Conservation (phyloP, 139 green algal genomes). For the Coccomyxa sp. region DNA sequence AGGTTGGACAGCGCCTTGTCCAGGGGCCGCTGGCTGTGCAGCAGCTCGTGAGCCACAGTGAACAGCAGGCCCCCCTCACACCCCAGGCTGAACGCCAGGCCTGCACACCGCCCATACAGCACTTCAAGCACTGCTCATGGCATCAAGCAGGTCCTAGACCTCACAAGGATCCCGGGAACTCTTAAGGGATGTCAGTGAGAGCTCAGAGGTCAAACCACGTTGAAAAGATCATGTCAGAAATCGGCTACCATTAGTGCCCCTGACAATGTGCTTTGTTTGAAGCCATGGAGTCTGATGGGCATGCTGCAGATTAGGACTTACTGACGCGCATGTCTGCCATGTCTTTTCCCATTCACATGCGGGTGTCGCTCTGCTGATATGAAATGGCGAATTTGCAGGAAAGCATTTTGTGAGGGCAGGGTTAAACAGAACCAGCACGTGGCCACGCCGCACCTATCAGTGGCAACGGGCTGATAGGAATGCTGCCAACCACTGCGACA, state of each 20-base stretch:
- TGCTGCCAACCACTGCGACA: conserved; percentile 10
- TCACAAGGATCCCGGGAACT: neutral
- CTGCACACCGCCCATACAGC: conserved; percentile 14
- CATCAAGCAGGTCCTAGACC: neutral
- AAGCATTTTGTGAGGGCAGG: too few species aligned
- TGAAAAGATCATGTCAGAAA: too few species aligned
- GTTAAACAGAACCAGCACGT: too few species aligned
- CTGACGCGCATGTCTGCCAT: too few species aligned
- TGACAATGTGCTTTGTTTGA: too few species aligned
- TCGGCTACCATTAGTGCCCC: too few species aligned
- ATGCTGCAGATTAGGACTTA: too few species aligned
- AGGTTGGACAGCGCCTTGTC: conserved; percentile 28
- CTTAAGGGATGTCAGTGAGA: neutral
- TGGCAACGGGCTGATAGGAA: conserved; percentile 1
- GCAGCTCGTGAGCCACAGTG: conserved; percentile 40
- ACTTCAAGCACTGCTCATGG: neutral
- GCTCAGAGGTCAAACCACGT: too few species aligned
- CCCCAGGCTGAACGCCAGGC: conserved; percentile 14
- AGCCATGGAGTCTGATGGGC: too few species aligned
- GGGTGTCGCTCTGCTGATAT: too few species aligned
- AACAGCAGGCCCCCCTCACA: conserved; percentile 31
- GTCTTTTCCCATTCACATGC: too few species aligned
- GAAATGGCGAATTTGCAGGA: too few species aligned
- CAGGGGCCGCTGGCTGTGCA: conserved; percentile 24
- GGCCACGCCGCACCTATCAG: neutral